Evolutionary conservation across 2,329 filamentous ascomycete genomes (phyloP).

Genomic region (Fusarium veterinarium): DNA sequence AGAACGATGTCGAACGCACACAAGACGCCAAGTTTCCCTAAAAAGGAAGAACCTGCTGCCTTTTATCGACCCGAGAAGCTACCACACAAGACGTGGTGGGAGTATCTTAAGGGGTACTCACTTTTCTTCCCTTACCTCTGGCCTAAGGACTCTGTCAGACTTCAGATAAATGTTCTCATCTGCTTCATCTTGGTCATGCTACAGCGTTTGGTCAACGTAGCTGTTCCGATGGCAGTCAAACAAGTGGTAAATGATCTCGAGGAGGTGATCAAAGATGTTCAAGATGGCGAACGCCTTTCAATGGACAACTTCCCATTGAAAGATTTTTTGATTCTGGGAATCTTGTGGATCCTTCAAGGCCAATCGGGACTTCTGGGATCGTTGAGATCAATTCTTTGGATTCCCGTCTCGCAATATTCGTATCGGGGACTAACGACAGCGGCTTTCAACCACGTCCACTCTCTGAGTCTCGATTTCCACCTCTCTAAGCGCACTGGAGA

Average conservation of each 20-base stretch:
- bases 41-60: slow-evolving; percentile 73
- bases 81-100: slow-evolving; percentile 92
- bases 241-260: slow-evolving; percentile 81
- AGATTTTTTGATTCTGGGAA: slow-evolving; percentile 59
- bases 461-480: slow-evolving; percentile 94
- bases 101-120: slow-evolving; percentile 91
- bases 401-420: slow-evolving; percentile 96
- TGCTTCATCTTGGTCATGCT: slow-evolving; percentile 85
- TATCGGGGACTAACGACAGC: slow-evolving; percentile 94
- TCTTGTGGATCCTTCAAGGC: slow-evolving; percentile 88
- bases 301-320: slow-evolving; percentile 50
- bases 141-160: slow-evolving; percentile 80
- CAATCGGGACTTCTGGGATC: slow-evolving; percentile 89
- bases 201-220: slow-evolving; percentile 86
- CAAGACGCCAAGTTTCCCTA: slow-evolving; percentile 45
- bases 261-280: slow-evolving; percentile 60
- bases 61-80: slow-evolving; percentile 91
- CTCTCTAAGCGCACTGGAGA: slow-evolving; percentile 96
- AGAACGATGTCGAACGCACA: slow-evolving; percentile 55
- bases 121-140: slow-evolving; percentile 97
- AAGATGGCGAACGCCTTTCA: slow-evolving; percentile 50
- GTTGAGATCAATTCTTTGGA: slow-evolving; percentile 86
- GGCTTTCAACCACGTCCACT: slow-evolving; percentile 97
- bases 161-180: slow-evolving; percentile 82
- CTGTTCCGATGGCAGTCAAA: slow-evolving; percentile 86